phyloP scores from a whole-genome alignment of 2,329 filamentous ascomycete species.

The Akanthomyces lecanii region DNA sequence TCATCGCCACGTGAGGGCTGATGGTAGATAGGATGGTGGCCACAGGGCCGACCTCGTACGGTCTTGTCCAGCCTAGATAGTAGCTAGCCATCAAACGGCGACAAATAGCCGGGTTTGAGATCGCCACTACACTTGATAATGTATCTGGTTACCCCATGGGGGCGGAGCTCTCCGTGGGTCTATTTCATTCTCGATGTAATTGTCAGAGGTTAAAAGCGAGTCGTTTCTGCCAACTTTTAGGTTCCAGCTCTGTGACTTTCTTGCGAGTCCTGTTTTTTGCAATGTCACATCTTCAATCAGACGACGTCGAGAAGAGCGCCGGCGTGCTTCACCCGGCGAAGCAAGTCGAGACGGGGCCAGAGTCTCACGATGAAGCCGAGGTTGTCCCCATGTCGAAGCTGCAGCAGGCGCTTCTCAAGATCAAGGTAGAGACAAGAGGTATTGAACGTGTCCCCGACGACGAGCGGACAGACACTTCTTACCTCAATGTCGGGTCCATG shows the following conservation, averaged over 20 bases:
- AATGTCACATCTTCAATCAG: neutral
- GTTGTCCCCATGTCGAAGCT: constrained; percentile 25
- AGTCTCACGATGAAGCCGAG: constrained; percentile 1
- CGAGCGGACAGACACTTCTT: constrained; percentile 61
- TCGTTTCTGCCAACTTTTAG: neutral
- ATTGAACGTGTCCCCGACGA: constrained; percentile 70
- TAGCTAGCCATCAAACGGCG: neutral
- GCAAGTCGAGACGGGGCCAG: neutral
- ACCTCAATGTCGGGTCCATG: constrained; percentile 67
- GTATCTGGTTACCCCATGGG: neutral
- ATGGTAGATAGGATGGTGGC: neutral
- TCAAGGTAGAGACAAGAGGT: constrained; percentile 68
- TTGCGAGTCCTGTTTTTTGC: neutral
- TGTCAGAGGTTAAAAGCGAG: neutral
- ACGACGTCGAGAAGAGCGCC: constrained; percentile 7
- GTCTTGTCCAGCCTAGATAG: neutral
- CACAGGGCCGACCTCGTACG: neutral
- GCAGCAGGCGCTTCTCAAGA: constrained; percentile 59
- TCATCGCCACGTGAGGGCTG: neutral
- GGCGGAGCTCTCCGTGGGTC: constrained; percentile 13
- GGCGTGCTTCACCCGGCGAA: constrained; percentile 4
- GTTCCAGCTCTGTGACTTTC: neutral
- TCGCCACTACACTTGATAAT: neutral
- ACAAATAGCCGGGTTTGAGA: neutral
- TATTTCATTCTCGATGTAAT: neutral